Evolutionary conservation across 768 basidiomycete species (phyloP).

Genomic region (Mycena venus): DNA sequence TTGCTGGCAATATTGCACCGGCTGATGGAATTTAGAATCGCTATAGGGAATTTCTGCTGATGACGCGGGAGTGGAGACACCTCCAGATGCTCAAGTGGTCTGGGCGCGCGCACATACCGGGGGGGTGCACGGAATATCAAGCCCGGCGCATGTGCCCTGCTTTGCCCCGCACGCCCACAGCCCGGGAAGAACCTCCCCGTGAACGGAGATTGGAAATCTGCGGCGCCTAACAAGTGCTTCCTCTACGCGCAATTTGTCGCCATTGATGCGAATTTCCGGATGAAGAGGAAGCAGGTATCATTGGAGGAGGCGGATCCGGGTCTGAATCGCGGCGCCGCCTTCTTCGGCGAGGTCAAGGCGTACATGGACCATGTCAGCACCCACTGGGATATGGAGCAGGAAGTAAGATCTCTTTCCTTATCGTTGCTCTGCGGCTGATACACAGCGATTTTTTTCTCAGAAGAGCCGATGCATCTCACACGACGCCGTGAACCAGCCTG

Average conservation of each 20-base stretch:
- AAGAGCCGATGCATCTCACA: conserved; percentile 30
- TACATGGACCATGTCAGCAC: conserved; percentile 36
- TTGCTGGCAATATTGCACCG: neutral
- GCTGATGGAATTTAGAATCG: conserved; percentile 16
- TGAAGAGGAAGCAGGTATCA: conserved; percentile 45
- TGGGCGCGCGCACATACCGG: conserved; percentile 23
- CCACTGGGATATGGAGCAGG: conserved; percentile 1
- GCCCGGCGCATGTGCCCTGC: neutral
- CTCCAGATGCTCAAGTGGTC: conserved; percentile 26
- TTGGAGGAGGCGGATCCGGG: conserved; percentile 41
- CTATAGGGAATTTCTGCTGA: conserved; percentile 26
- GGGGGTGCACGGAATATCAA: neutral
- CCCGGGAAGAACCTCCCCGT: conserved; percentile 39
- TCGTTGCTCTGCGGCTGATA: too few relatives aligned
- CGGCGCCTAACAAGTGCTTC: conserved; percentile 25
- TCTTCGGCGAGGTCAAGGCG: conserved; percentile 40
- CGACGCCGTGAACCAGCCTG: conserved; percentile 5
- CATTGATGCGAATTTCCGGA: conserved; percentile 6
- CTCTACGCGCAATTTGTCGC: conserved; percentile 43
- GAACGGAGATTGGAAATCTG: conserved; percentile 33
- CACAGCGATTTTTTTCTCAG: too few relatives aligned
- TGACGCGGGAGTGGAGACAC: conserved; percentile 25
- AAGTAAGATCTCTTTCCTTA: too few relatives aligned
- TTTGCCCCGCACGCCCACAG: conserved; percentile 45
- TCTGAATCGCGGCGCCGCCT: conserved; percentile 43